Base-by-base conservation (phyloP, 2,329 filamentous ascomycete genomes). In the Fusarium guadeloupense region DNA sequence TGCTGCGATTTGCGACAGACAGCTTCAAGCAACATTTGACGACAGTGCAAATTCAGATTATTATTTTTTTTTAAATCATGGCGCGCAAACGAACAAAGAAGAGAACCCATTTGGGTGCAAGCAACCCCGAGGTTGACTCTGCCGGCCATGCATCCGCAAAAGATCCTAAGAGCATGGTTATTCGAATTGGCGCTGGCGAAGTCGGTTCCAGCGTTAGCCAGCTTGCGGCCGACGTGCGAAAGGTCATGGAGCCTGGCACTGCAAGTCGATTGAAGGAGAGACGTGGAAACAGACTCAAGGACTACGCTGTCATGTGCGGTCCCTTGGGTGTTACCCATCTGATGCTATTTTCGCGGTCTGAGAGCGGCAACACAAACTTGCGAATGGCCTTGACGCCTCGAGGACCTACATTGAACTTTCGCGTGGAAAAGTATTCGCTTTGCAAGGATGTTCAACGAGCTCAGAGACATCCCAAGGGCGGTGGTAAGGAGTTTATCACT, bases 161-260 rank as follows among this genome's bases (percentile, higher is more conserved):
- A 64, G 84, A 88, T 45, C 95, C 95, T 28, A 97, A 97, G 83
- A 96, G 90, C 75, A 97, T 99, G 94, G 94, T 99, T 54, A 97
- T 99, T 76, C 91, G 95, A 68, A 93, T 97, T 71, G 95, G 95
- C 69, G 94, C 93, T 69, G 91, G 93, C 70, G 92, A 97, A 74
- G 92, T 99, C 46, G 95, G 95, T 54, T 87, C 92, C 56, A 96
- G 91, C 75, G 85, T 99, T 69, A 94, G 89, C 74, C 93, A 98
- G 78, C 82, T 99, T 68, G 93, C 94, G 19, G 88, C 90, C 68
- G 95, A 99, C 79, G 91, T 98, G 55, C 88, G 95, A 69, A 84
- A 84, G 50, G 94, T 98, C 80, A 96, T 99, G 93, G 93, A 98
- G 77, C 95, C 95, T 1, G 91, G 93, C 48, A 99, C 95, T 5